Evolutionary conservation across 2,329 filamentous ascomycete species (phyloP).

Genomic region (Lasiodiplodia citricola): DNA sequence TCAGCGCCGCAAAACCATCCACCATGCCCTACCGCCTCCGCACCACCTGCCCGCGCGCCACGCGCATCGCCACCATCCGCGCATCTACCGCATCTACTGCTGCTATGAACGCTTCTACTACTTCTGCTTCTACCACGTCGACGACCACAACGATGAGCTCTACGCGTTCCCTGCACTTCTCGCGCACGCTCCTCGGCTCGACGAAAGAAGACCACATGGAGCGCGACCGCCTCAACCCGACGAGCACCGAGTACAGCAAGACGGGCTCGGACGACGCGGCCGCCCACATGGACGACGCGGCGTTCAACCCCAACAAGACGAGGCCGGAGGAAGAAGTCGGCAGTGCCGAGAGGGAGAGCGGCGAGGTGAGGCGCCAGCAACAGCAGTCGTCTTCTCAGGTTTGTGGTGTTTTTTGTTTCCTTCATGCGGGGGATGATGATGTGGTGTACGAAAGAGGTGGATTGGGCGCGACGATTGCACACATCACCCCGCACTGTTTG

Average conservation of each 20-base stretch:
- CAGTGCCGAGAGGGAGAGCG: conserved; percentile 43
- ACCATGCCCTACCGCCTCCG: conserved; percentile 9
- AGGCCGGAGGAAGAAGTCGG: conserved; percentile 65
- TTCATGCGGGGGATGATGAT: not conserved
- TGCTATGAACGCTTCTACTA: no score
- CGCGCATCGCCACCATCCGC: conserved; percentile 14
- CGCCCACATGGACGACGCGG: conserved; percentile 61
- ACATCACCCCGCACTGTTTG: not conserved
- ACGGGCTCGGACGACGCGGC: conserved; percentile 68
- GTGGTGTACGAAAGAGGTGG: no score
- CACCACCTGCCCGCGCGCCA: conserved; percentile 21
- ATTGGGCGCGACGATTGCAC: no score
- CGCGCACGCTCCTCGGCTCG: not conserved
- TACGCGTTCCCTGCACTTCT: not conserved
- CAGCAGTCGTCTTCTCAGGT: not conserved
- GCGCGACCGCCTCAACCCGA: conserved; percentile 67
- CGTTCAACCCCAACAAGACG: conserved; percentile 73
- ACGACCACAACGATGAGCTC: not conserved
- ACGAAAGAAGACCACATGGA: conserved; percentile 50
- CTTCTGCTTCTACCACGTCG: no score
- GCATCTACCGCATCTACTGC: not conserved
- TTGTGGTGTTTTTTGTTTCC: conserved; percentile 18
- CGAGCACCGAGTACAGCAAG: conserved; percentile 70
- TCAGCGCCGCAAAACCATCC: not conserved
- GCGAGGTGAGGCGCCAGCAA: conserved; percentile 28